Conservation (phyloP, 192 early-diverging fungal species). For the Podila minutissima region DNA sequence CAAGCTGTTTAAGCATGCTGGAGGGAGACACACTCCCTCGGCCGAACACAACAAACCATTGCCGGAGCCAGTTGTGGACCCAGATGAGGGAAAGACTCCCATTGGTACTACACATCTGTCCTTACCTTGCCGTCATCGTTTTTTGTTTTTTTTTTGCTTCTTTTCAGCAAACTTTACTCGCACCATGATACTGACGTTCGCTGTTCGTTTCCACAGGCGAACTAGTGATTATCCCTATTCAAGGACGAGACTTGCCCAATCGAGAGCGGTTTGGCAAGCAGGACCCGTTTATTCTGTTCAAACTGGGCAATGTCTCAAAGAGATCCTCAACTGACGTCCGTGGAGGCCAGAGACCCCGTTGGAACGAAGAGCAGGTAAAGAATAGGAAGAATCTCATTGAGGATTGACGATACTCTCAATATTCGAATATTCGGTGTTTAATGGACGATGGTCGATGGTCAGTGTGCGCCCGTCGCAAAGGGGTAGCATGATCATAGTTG, state of each 20-base stretch:
- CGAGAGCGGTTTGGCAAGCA: constrained; percentile 60
- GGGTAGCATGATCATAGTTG: no score
- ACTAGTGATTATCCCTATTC: constrained; percentile 41
- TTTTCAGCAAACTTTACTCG: not conserved
- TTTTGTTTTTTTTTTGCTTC: not conserved
- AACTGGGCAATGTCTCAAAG: constrained; percentile 55
- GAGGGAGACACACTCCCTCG: constrained; percentile 1
- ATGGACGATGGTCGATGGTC: no score
- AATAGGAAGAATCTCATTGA: not conserved
- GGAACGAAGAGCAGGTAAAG: constrained; percentile 66
- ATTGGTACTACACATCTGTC: constrained; percentile 22
- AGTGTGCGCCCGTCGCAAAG: no score
- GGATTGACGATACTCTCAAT: not conserved
- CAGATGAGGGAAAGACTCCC: constrained; percentile 47
- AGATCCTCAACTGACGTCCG: constrained; percentile 60
- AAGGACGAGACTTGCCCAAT: constrained; percentile 43
- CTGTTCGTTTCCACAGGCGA: constrained; percentile 8
- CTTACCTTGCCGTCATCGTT: not conserved
- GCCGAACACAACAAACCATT: constrained; percentile 32
- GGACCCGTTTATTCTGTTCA: constrained; percentile 63
- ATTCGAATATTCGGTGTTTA: not conserved
- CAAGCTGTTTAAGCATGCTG: constrained; percentile 33
- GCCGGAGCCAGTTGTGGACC: constrained; percentile 48
- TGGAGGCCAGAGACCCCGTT: constrained; percentile 64
- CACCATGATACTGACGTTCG: not conserved